phyloP scores from a whole-genome alignment of 805 yeast genomes.

The Yarrowia sp. region DNA sequence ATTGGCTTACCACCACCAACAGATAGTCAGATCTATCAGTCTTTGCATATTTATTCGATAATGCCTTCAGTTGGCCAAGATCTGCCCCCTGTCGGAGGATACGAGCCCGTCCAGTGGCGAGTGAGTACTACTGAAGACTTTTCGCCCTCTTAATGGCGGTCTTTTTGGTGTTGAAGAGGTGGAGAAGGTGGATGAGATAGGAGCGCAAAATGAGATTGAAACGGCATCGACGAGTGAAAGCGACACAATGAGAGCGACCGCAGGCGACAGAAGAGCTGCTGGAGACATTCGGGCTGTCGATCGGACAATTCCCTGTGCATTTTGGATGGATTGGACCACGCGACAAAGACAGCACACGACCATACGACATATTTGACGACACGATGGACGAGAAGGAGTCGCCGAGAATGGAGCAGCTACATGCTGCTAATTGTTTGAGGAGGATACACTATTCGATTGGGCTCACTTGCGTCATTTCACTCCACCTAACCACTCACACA shows the following conservation, averaged over 20 bases:
- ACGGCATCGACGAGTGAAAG: neutral
- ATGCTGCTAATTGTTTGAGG: too few relatives aligned
- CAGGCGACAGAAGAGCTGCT: too few relatives aligned
- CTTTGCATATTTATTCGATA: conserved; percentile 12
- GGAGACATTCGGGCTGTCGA: too few relatives aligned
- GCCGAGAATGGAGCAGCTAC: too few relatives aligned
- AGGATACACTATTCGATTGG: too few relatives aligned
- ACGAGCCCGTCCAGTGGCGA: conserved; percentile 85
- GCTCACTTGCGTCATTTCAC: too few relatives aligned
- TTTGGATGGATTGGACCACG: too few relatives aligned
- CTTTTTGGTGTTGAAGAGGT: neutral
- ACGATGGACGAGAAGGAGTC: too few relatives aligned
- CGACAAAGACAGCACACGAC: neutral
- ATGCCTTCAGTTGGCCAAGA: conserved; percentile 51
- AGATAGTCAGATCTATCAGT: conserved; percentile 23
- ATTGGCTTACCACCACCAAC: conserved; percentile 23
- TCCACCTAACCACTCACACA: too few relatives aligned
- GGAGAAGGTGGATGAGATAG: neutral
- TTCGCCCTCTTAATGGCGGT: neutral
- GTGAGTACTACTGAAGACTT: conserved; percentile 32
- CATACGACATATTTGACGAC: too few relatives aligned
- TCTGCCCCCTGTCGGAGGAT: conserved; percentile 83
- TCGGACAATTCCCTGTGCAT: too few relatives aligned
- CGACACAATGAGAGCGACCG: neutral
- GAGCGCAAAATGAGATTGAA: neutral